Evolutionary conservation across 2,329 filamentous ascomycete species (phyloP).

Genomic region (Aspergillus proliferans): DNA sequence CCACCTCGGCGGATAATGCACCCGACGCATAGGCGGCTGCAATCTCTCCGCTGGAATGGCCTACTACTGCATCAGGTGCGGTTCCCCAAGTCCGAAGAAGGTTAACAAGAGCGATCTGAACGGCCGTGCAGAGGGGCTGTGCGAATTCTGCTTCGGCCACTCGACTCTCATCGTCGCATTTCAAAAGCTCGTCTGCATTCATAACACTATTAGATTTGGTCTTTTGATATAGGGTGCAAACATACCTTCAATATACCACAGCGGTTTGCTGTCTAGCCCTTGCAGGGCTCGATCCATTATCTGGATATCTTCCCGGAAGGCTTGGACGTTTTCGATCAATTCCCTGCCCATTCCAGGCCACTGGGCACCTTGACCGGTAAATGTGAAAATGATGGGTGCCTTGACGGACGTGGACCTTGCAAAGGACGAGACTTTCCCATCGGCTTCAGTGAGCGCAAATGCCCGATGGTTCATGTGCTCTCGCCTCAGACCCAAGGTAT

Average conservation of each 20-base stretch:
- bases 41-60: constrained; percentile 22
- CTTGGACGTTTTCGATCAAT: background rate
- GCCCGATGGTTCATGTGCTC: constrained; percentile 5
- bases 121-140: constrained; percentile 19
- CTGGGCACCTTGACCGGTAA: constrained; percentile 20
- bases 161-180: background rate
- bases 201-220: constrained; percentile 1
- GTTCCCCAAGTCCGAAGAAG: constrained; percentile 9
- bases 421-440: background rate
- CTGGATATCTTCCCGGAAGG: background rate
- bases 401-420: background rate
- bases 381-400: constrained; percentile 11
- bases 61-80: constrained; percentile 12
- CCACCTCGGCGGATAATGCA: background rate
- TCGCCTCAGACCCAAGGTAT: constrained; percentile 2
- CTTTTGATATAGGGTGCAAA: background rate
- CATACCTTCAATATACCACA: background rate
- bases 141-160: constrained; percentile 7
- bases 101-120: constrained; percentile 20
- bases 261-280: background rate
- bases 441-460: background rate
- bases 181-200: background rate
- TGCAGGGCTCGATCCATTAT: background rate
- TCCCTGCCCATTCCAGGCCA: constrained; percentile 15
- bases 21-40: constrained; percentile 19